Conservation (phyloP, 139 green algal genomes). For the Chlamydomonas eustigma region DNA sequence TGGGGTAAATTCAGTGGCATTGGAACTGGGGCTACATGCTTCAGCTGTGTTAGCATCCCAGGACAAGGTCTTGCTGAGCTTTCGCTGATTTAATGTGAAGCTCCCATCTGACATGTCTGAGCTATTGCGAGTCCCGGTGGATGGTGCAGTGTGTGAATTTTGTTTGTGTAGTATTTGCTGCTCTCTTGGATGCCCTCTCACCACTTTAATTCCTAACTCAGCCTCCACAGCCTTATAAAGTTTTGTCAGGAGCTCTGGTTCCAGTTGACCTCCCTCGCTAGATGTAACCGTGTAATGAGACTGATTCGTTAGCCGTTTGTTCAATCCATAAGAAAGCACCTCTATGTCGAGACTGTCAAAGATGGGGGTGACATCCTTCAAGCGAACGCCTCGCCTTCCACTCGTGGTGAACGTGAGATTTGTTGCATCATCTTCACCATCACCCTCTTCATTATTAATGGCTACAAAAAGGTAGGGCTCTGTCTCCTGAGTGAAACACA, state of each 20-base stretch:
- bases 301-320: background rate
- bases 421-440: background rate
- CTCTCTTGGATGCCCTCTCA: too few species aligned
- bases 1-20: too few species aligned
- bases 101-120: too few species aligned
- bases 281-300: background rate
- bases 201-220: background rate
- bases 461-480: too few species aligned
- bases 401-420: background rate
- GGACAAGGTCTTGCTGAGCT: too few species aligned
- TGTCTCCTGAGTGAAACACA: too few species aligned
- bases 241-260: background rate
- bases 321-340: background rate
- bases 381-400: background rate
- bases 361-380: background rate
- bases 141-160: too few species aligned
- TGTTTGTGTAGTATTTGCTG: too few species aligned
- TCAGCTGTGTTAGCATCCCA: too few species aligned
- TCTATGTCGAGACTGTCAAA: background rate
- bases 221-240: background rate
- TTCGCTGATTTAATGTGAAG: too few species aligned
- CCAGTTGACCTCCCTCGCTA: background rate
- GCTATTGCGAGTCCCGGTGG: too few species aligned
- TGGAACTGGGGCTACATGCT: too few species aligned
- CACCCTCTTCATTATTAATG: background rate